Evolutionary conservation across 148 eudicot species (phyloP).

Genomic region (Vaccinium macrocarpon): DNA sequence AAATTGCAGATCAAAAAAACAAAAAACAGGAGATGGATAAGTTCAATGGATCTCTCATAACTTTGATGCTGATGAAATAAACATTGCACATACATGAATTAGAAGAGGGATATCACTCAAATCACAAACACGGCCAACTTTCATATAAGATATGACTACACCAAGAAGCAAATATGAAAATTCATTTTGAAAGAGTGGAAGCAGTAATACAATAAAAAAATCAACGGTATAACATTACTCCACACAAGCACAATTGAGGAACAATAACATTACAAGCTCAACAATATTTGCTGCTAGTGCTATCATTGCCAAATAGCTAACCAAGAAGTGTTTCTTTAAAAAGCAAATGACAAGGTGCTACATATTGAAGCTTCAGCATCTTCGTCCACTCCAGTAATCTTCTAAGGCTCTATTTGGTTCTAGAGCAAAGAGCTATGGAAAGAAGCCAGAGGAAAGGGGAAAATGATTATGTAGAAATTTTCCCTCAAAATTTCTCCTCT

Average conservation of each 20-base stretch:
- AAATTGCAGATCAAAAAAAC: too few species aligned
- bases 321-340: not conserved
- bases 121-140: not conserved
- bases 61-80: not conserved
- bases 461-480: not conserved
- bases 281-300: not conserved
- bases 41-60: not conserved
- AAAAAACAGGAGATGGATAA: not conserved
- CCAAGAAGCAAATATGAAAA: not conserved
- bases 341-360: not conserved
- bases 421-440: not conserved
- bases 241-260: not conserved
- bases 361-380: constrained; percentile 5
- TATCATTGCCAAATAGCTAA: not conserved
- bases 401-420: not conserved
- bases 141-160: not conserved
- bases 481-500: not conserved
- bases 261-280: not conserved
- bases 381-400: not conserved
- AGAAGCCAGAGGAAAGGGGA: not conserved
- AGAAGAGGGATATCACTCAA: not conserved
- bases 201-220: not conserved
- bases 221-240: not conserved
- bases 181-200: not conserved
- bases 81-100: not conserved